phyloP scores from a whole-genome alignment of 2,329 filamentous ascomycete species.

The Venturia effusa region DNA sequence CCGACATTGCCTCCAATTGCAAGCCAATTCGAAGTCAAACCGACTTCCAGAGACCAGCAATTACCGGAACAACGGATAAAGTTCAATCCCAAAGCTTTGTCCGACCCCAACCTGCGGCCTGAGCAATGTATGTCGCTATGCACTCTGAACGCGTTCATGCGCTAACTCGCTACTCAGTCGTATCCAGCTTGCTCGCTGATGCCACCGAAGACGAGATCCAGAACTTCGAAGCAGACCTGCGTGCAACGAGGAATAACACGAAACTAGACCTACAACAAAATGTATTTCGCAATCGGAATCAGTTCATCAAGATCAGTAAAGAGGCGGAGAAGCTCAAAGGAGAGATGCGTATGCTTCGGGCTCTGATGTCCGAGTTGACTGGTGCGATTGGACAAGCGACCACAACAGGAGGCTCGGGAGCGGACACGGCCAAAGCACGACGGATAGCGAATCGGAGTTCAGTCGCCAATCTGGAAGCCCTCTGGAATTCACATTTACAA shows the following conservation, averaged over 20 bases:
- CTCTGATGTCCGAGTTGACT: conserved; percentile 84
- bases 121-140: conserved; percentile 58
- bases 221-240: conserved; percentile 66
- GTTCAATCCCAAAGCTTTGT: conserved; percentile 66
- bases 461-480: conserved; percentile 61
- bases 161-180: conserved; percentile 33
- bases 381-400: conserved; percentile 36
- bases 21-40: conserved; percentile 46
- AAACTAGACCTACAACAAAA: conserved; percentile 84
- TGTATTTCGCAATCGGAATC: conserved; percentile 91
- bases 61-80: conserved; percentile 45
- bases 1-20: conserved; percentile 48
- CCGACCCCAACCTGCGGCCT: conserved; percentile 66
- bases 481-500: conserved; percentile 59
- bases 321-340: conserved; percentile 95
- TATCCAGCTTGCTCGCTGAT: conserved; percentile 63
- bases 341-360: conserved; percentile 85
- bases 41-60: conserved; percentile 30
- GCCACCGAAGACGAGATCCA: conserved; percentile 80
- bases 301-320: conserved; percentile 99
- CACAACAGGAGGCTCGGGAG: conserved; percentile 19
- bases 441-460: conserved; percentile 75
- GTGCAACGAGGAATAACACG: conserved; percentile 66
- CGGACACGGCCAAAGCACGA: conserved; percentile 27
- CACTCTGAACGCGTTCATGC: neutral